phyloP scores from a whole-genome alignment of 2,329 filamentous ascomycete genomes.

The Keithomyces neogunnii region DNA sequence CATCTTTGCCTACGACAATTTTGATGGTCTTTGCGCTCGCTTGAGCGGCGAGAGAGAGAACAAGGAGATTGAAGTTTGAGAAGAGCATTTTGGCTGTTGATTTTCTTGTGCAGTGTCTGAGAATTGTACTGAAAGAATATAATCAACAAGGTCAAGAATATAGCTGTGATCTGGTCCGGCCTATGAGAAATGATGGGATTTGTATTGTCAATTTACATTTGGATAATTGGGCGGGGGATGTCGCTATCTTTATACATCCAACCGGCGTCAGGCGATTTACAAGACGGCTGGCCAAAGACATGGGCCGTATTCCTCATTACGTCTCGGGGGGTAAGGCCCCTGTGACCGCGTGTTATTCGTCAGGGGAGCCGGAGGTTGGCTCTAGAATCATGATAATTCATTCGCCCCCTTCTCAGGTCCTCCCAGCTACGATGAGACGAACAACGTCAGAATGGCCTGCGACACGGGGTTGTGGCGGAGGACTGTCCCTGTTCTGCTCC shows the following conservation, averaged over 20 bases:
- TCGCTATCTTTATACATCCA: background rate
- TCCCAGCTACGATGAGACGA: background rate
- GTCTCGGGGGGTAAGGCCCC: background rate
- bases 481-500: background rate
- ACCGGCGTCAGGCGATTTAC: background rate
- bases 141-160: background rate
- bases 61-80: constrained; percentile 4
- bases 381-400: background rate
- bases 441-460: background rate
- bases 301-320: background rate
- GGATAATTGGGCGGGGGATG: background rate
- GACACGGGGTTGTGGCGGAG: background rate
- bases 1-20: constrained; percentile 34
- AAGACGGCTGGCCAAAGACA: background rate
- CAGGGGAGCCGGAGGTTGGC: background rate
- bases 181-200: background rate
- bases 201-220: background rate
- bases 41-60: constrained; percentile 11
- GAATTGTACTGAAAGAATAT: background rate
- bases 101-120: background rate
- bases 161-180: background rate
- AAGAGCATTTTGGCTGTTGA: constrained; percentile 10
- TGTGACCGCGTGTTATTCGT: background rate
- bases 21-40: constrained; percentile 18
- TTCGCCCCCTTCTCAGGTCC: background rate